phyloP scores from a whole-genome alignment of 257 asterid species.

The Penstemon newberryi region DNA sequence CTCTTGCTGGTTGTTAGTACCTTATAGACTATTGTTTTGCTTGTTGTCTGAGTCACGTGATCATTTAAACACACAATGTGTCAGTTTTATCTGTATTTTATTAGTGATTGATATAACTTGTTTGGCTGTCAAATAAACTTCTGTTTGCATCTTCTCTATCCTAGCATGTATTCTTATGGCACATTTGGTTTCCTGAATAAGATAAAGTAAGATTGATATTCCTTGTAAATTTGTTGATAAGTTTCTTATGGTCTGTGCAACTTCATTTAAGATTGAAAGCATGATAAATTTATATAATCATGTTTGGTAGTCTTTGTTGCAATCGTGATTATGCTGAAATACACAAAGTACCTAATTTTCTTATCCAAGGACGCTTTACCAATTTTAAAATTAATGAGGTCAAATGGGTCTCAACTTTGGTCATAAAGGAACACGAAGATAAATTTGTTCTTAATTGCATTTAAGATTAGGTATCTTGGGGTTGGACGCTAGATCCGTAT shows the following conservation, averaged over 20 bases:
- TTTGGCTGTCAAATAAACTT: background rate
- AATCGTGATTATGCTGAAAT: no score
- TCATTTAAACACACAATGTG: background rate
- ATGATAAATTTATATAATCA: no score
- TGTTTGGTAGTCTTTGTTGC: background rate
- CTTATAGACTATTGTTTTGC: background rate
- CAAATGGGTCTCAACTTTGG: no score
- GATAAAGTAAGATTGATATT: background rate
- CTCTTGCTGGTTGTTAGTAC: background rate
- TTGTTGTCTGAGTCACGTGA: background rate
- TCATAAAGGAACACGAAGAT: no score
- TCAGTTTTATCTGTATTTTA: constrained; percentile 13
- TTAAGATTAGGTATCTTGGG: no score
- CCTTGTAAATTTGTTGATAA: no score
- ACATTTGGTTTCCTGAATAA: background rate
- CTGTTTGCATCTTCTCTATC: constrained; percentile 2
- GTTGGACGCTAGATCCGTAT: no score
- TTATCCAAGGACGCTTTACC: no score
- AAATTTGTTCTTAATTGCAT: background rate
- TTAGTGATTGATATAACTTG: background rate
- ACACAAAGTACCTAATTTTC: background rate
- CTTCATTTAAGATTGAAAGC: no score
- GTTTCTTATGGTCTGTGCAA: no score
- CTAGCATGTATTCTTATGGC: background rate
- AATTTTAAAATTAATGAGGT: no score